Evolutionary conservation across 148 eudicot genomes (phyloP).

Genomic region (Persicaria tinctoria): DNA sequence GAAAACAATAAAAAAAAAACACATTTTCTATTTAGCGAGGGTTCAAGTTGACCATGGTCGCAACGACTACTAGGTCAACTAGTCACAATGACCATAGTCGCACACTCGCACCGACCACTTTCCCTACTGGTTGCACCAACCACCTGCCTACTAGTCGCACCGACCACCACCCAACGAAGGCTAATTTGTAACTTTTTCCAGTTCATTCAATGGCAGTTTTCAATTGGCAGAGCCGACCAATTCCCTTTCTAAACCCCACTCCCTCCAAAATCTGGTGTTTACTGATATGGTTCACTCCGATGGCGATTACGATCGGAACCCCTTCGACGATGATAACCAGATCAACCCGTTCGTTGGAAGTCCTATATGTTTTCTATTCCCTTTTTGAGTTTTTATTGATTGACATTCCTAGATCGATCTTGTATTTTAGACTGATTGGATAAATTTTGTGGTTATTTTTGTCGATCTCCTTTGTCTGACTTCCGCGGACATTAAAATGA

Average conservation of each 20-base stretch:
- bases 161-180: too few species aligned
- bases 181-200: too few species aligned
- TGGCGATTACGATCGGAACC: slow-evolving; percentile 40
- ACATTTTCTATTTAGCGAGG: too few species aligned
- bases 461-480: neutral
- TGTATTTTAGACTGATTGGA: neutral
- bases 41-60: too few species aligned
- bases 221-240: too few species aligned
- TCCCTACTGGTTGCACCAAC: too few species aligned
- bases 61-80: too few species aligned
- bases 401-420: slow-evolving; percentile 4
- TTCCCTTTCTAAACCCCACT: neutral
- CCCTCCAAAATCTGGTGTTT: neutral
- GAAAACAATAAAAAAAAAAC: too few species aligned
- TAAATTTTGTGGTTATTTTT: neutral
- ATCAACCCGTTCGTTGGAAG: slow-evolving; percentile 65
- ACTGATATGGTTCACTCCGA: neutral
- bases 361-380: slow-evolving; percentile 3
- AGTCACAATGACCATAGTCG: too few species aligned
- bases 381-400: neutral
- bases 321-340: slow-evolving; percentile 52
- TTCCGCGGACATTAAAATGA: neutral
- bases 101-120: too few species aligned
- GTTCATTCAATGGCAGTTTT: too few species aligned
- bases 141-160: too few species aligned